These are phyloP conservation scores for Mycena latifolia DNA, from an alignment of 768 basidiomycete genomes.

Conservation along the genomic window DNA sequence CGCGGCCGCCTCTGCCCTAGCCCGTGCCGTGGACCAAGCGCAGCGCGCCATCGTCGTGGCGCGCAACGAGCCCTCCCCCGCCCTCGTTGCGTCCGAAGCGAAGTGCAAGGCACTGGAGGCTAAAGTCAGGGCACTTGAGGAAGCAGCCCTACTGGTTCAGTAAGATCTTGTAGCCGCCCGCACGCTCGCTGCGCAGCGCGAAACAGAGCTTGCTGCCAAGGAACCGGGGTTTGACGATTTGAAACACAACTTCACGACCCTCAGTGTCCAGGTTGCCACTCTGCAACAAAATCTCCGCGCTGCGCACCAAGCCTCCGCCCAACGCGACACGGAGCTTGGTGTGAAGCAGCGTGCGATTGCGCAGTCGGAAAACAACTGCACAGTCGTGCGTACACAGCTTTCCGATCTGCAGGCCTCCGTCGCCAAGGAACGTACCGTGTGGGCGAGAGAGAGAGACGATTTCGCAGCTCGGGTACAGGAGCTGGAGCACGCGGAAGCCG, in stretches of 20 bases:
- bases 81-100: neutral
- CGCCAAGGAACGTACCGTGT: neutral
- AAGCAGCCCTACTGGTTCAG: neutral
- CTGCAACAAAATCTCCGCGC: neutral
- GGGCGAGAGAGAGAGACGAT: neutral
- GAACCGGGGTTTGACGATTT: neutral
- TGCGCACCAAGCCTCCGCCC: neutral
- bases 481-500: neutral
- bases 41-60: neutral
- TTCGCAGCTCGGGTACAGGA: neutral
- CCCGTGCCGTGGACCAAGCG: neutral
- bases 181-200: neutral
- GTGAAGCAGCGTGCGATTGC: too few relatives aligned
- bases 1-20: neutral
- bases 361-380: neutral
- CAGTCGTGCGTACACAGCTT: neutral
- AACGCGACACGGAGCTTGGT: neutral
- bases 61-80: neutral
- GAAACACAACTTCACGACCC: neutral
- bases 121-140: neutral
- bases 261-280: neutral
- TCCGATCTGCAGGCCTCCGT: neutral
- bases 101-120: neutral
- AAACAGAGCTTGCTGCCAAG: neutral
- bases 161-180: neutral